These are phyloP conservation scores for Acacia acuminata DNA, from an alignment of 306 rosid genomes.

Conservation along the genomic window DNA sequence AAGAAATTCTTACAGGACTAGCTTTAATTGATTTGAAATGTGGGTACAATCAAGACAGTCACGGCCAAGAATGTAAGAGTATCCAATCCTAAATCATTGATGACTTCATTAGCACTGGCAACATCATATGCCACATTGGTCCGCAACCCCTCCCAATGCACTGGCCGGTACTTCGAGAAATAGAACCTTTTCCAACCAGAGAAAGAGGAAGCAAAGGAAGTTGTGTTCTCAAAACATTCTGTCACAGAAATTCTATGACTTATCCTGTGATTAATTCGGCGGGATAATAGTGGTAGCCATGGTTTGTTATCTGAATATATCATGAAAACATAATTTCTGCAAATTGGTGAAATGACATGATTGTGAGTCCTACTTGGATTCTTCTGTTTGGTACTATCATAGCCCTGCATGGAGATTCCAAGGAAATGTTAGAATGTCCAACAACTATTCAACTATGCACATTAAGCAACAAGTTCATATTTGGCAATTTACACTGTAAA, in stretches of 20 bases:
- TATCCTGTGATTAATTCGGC: slow-evolving; percentile 35
- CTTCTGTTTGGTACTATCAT: slow-evolving; percentile 42
- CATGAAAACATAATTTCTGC: slow-evolving; percentile 45
- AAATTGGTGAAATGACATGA: slow-evolving; percentile 29
- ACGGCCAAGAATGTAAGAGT: slow-evolving; percentile 67
- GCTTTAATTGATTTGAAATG: slow-evolving; percentile 63
- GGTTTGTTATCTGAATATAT: slow-evolving; percentile 46
- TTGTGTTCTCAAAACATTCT: slow-evolving; percentile 34
- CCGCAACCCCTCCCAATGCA: slow-evolving; percentile 42
- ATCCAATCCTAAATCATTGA: slow-evolving; percentile 81
- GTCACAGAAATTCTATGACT: slow-evolving; percentile 40
- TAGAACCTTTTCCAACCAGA: slow-evolving; percentile 36
- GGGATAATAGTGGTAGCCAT: slow-evolving; percentile 30
- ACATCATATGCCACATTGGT: slow-evolving; percentile 67
- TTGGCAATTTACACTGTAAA: background rate
- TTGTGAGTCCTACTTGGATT: slow-evolving; percentile 29
- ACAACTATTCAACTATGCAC: background rate
- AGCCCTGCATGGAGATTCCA: slow-evolving; percentile 49
- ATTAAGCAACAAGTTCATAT: background rate
- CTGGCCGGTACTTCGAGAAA: slow-evolving; percentile 40
- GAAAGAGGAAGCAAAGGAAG: slow-evolving; percentile 37
- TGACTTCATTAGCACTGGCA: slow-evolving; percentile 61
- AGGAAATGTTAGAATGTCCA: slow-evolving; percentile 8
- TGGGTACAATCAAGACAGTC: slow-evolving; percentile 66
- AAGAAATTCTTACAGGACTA: slow-evolving; percentile 12